Percentiles rank a stretch among this genome's conserved stretches.
These are phyloP conservation scores for Spergularia marina DNA, from an alignment of 148 eudicot species.

Conservation along the genomic window DNA sequence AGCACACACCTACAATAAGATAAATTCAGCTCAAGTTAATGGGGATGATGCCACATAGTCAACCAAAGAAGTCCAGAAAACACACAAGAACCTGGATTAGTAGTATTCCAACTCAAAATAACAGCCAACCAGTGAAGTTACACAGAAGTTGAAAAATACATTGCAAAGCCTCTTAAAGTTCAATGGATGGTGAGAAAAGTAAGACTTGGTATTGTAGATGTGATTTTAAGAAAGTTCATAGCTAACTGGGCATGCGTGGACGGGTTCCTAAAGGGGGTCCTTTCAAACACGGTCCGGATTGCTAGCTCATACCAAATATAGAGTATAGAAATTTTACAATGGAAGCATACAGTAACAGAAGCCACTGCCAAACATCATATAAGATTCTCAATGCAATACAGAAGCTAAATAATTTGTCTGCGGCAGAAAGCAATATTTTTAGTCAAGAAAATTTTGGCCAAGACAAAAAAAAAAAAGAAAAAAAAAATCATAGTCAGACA, in stretches of 20 bases:
- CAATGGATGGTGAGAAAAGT: background rate
- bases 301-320: too few relatives aligned
- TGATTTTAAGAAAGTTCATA: too few relatives aligned
- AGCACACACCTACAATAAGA: constrained; percentile 62
- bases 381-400: background rate
- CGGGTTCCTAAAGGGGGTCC: too few relatives aligned
- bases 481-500: constrained; percentile 1
- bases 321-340: background rate
- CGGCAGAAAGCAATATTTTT: background rate
- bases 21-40: constrained; percentile 18
- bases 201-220: background rate
- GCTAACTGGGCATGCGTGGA: too few relatives aligned
- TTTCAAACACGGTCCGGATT: too few relatives aligned
- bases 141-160: background rate
- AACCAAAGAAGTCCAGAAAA: background rate
- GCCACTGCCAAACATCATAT: background rate
- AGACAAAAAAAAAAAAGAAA: background rate
- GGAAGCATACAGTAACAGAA: background rate
- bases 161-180: background rate
- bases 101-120: background rate
- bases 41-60: background rate
- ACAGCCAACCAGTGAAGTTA: background rate
- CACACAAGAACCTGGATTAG: background rate
- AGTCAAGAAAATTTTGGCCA: background rate
- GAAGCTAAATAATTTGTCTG: background rate